Percentiles rank a stretch among this genome's conserved stretches.
Evolutionary conservation across 305 asterid species (phyloP).

Genomic region (Fraxinus albicans): DNA sequence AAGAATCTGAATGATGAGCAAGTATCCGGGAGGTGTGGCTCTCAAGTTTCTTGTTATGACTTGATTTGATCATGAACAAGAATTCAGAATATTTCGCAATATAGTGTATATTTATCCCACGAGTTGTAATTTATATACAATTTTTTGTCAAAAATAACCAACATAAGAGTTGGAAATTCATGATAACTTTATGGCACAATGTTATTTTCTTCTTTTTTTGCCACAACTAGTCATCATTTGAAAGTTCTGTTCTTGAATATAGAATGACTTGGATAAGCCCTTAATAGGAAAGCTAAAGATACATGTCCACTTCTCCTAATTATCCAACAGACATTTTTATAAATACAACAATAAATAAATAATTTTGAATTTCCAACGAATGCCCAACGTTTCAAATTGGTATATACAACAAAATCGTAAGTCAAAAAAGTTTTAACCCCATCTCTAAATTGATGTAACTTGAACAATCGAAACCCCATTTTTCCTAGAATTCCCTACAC

Average conservation of each 20-base stretch:
- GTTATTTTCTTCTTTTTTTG: not conserved
- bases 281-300: not conserved
- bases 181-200: not conserved
- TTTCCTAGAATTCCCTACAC: constrained; percentile 64
- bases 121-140: not conserved
- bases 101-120: not conserved
- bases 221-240: not conserved
- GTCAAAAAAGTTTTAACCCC: constrained; percentile 16
- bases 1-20: not conserved
- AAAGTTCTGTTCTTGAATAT: not conserved
- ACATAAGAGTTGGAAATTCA: not conserved
- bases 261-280: not conserved
- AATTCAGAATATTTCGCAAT: not conserved
- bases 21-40: not conserved
- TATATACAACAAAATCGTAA: not conserved
- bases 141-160: not conserved
- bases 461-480: constrained; percentile 60
- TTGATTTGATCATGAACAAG: not conserved
- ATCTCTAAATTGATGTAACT: constrained; percentile 53
- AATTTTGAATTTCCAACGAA: not conserved
- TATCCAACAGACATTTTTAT: not conserved
- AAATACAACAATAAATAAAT: not conserved
- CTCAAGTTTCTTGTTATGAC: not conserved
- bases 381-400: not conserved
- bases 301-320: not conserved